Conservation (phyloP, 2,329 filamentous ascomycete genomes). For the Penicillium sp. region DNA sequence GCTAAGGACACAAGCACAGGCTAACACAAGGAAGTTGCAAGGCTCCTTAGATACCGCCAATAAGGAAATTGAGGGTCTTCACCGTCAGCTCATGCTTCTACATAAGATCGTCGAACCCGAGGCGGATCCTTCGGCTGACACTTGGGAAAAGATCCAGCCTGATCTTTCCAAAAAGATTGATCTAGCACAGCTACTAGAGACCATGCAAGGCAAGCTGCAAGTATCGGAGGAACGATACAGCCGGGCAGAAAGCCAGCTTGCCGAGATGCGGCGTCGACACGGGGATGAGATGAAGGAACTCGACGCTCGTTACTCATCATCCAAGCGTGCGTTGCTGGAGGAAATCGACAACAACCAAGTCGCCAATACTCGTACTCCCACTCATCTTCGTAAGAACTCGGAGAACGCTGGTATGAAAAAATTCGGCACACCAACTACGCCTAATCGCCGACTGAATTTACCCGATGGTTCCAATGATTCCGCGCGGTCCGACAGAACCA, state of each 20-base stretch:
- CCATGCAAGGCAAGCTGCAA: conserved; percentile 84
- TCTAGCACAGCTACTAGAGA: conserved; percentile 82
- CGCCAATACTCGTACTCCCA: conserved; percentile 73
- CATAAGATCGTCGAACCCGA: conserved; percentile 86
- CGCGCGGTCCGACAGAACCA: conserved; percentile 80
- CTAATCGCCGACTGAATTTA: conserved; percentile 71
- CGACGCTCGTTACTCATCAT: conserved; percentile 63
- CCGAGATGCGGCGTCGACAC: conserved; percentile 75
- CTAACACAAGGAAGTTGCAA: conserved; percentile 82
- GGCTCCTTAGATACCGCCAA: conserved; percentile 77
- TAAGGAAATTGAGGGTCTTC: conserved; percentile 79
- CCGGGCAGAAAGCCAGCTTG: conserved; percentile 81
- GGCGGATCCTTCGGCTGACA: conserved; percentile 65
- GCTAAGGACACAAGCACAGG: conserved; percentile 80
- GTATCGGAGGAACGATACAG: conserved; percentile 80
- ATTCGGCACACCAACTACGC: conserved; percentile 77
- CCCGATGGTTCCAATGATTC: conserved; percentile 73
- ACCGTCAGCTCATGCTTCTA: conserved; percentile 78
- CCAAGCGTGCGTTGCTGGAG: conserved; percentile 77
- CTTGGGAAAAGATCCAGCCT: conserved; percentile 71
- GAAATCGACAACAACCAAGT: conserved; percentile 87
- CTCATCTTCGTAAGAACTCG: conserved; percentile 66
- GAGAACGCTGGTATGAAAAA: conserved; percentile 60
- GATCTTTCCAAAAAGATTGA: conserved; percentile 72
- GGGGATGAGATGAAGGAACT: conserved; percentile 72